Evolutionary conservation across 2,329 filamentous ascomycete genomes (phyloP).

Genomic region (Paramyrothecium sp.): DNA sequence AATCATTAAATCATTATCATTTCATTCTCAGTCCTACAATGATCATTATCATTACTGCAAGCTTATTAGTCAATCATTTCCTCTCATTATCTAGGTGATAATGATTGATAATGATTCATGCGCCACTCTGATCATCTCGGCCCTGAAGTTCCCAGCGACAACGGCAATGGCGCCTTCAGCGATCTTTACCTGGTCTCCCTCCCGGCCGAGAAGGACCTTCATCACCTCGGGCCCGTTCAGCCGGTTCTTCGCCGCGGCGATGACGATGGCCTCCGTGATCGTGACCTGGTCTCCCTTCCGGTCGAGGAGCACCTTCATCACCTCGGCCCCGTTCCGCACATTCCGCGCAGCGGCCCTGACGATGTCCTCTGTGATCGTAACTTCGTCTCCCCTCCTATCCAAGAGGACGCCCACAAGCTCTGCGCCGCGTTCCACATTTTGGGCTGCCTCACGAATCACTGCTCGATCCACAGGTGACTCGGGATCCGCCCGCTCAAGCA

Average conservation of each 20-base stretch:
- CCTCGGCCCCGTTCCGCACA: background rate
- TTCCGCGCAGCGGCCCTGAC: slow-evolving; percentile 2
- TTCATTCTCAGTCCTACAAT: no score
- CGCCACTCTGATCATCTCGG: no score
- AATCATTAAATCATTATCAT: no score
- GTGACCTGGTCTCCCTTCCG: slow-evolving; percentile 6
- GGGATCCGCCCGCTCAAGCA: background rate
- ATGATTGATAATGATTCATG: no score
- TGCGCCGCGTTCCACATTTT: background rate
- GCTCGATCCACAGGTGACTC: background rate
- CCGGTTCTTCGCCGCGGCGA: slow-evolving; percentile 4
- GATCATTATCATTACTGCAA: no score
- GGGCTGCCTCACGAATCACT: background rate
- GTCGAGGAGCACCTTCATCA: slow-evolving; percentile 8
- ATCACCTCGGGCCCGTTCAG: slow-evolving; percentile 5
- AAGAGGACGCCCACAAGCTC: background rate
- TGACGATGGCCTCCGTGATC: slow-evolving; percentile 6
- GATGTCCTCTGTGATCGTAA: background rate
- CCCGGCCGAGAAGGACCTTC: slow-evolving; percentile 3
- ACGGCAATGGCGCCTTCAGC: no score
- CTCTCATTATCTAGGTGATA: no score
- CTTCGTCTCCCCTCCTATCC: background rate
- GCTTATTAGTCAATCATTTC: no score
- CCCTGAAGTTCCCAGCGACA: no score
- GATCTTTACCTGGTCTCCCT: background rate